Evolutionary conservation across 2,329 filamentous ascomycete species (phyloP).

Genomic region (Colletotrichum orbiculare): DNA sequence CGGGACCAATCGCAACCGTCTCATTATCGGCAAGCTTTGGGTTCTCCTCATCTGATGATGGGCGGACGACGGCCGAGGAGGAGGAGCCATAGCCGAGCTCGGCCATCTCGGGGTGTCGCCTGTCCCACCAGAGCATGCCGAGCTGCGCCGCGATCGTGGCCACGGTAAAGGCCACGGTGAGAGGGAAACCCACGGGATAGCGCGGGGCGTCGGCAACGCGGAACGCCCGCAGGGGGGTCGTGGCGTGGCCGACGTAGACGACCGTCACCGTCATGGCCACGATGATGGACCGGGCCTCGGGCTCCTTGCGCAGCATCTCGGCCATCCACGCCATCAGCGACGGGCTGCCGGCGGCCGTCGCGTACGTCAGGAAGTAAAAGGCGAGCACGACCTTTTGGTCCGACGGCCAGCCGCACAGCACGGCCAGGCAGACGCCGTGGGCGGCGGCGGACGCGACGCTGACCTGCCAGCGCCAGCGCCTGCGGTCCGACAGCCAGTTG

Average conservation of each 20-base stretch:
- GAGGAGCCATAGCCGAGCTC: constrained; percentile 34
- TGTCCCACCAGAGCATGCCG: constrained; percentile 45
- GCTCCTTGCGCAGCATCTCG: constrained; percentile 47
- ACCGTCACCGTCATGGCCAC: constrained; percentile 51
- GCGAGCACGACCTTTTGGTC: constrained; percentile 46
- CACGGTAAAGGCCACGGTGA: constrained; percentile 47
- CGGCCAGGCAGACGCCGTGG: constrained; percentile 46
- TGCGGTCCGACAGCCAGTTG: constrained; percentile 50
- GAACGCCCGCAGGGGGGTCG: constrained; percentile 50
- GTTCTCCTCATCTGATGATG: constrained; percentile 20
- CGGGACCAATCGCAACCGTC: not conserved
- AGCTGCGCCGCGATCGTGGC: constrained; percentile 47
- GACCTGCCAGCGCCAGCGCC: constrained; percentile 53
- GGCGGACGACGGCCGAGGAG: not conserved
- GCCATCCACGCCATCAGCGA: constrained; percentile 51
- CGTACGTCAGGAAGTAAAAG: constrained; percentile 51
- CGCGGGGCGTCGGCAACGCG: constrained; percentile 47
- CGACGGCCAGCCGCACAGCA: constrained; percentile 48
- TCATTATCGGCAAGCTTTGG: constrained; percentile 14
- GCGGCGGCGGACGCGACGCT: constrained; percentile 44
- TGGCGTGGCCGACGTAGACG: constrained; percentile 52
- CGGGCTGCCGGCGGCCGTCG: constrained; percentile 47
- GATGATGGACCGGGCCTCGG: constrained; percentile 49
- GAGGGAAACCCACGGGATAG: constrained; percentile 51
- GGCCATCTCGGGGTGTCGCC: constrained; percentile 39